These are phyloP conservation scores for Fusarium nanum DNA, from an alignment of 2,329 filamentous ascomycete species.

Conservation along the genomic window DNA sequence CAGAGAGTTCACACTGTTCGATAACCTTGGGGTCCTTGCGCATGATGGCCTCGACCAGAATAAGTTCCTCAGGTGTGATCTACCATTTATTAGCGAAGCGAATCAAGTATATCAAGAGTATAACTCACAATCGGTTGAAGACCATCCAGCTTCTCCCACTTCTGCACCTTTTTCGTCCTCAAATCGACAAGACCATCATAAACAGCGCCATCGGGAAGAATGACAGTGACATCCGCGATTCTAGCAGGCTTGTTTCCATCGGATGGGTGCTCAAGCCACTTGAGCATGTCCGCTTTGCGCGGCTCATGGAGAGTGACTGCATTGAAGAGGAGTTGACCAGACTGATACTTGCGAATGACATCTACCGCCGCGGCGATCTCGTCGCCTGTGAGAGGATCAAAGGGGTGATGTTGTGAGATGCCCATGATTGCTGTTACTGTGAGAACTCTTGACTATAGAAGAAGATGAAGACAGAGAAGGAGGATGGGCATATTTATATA, in stretches of 20 bases:
- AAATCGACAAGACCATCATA: slow-evolving; percentile 87
- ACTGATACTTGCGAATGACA: slow-evolving; percentile 74
- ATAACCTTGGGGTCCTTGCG: slow-evolving; percentile 87
- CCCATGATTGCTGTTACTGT: slow-evolving; percentile 24
- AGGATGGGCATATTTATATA: slow-evolving; percentile 31
- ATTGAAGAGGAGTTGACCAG: slow-evolving; percentile 81
- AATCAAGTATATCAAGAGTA: neutral
- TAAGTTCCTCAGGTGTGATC: slow-evolving; percentile 93
- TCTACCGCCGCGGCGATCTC: slow-evolving; percentile 73
- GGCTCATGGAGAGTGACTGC: slow-evolving; percentile 87
- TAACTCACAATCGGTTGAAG: slow-evolving; percentile 79
- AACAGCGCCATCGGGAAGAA: slow-evolving; percentile 81
- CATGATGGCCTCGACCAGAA: slow-evolving; percentile 79
- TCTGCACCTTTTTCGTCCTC: slow-evolving; percentile 70
- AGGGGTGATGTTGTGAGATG: slow-evolving; percentile 40
- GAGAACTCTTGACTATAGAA: neutral
- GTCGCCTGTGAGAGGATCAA: slow-evolving; percentile 68
- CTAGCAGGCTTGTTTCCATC: slow-evolving; percentile 72
- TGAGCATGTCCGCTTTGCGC: slow-evolving; percentile 84
- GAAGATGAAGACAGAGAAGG: neutral
- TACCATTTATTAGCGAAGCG: slow-evolving; percentile 53
- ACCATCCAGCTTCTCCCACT: slow-evolving; percentile 80
- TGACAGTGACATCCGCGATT: slow-evolving; percentile 84
- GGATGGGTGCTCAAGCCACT: slow-evolving; percentile 77
- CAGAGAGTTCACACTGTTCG: slow-evolving; percentile 86